phyloP scores from a whole-genome alignment of 176 grass and related monocot species.

The Secale cereale region DNA sequence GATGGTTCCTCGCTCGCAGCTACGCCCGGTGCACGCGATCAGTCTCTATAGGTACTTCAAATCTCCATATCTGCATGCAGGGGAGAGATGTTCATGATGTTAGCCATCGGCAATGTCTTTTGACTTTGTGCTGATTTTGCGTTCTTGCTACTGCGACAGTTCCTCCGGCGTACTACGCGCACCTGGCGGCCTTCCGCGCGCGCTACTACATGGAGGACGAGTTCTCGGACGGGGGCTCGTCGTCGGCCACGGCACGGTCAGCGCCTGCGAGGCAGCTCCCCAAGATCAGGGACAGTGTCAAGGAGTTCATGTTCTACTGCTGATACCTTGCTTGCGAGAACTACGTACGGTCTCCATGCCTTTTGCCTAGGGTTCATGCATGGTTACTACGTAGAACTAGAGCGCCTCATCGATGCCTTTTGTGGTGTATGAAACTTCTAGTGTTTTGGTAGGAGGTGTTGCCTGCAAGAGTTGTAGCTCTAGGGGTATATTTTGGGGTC shows the following conservation, averaged over 20 bases:
- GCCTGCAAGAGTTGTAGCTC: too few relatives aligned
- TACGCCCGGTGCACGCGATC: slow-evolving; percentile 83
- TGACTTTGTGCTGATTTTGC: background rate
- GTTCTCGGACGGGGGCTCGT: slow-evolving; percentile 30
- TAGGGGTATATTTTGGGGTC: too few relatives aligned
- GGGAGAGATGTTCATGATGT: too few relatives aligned
- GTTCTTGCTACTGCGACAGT: slow-evolving; percentile 23
- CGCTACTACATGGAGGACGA: slow-evolving; percentile 60
- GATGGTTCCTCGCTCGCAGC: slow-evolving; percentile 11
- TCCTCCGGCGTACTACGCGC: slow-evolving; percentile 82
- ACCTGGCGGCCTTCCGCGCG: slow-evolving; percentile 63
- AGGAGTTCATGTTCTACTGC: slow-evolving; percentile 81
- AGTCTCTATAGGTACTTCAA: slow-evolving; percentile 61
- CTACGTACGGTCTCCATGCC: too few relatives aligned
- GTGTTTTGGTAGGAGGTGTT: too few relatives aligned
- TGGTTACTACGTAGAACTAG: too few relatives aligned
- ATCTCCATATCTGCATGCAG: background rate
- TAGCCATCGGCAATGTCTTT: background rate
- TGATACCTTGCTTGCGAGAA: background rate
- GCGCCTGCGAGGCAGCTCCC: slow-evolving; percentile 41
- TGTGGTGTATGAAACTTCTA: too few relatives aligned
- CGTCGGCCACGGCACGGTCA: background rate
- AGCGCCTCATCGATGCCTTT: too few relatives aligned
- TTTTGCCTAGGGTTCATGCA: slow-evolving; percentile 48
- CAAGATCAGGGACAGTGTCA: slow-evolving; percentile 48